Base-by-base conservation (phyloP, 306 rosid genomes). In the Arachis stenosperma region DNA sequence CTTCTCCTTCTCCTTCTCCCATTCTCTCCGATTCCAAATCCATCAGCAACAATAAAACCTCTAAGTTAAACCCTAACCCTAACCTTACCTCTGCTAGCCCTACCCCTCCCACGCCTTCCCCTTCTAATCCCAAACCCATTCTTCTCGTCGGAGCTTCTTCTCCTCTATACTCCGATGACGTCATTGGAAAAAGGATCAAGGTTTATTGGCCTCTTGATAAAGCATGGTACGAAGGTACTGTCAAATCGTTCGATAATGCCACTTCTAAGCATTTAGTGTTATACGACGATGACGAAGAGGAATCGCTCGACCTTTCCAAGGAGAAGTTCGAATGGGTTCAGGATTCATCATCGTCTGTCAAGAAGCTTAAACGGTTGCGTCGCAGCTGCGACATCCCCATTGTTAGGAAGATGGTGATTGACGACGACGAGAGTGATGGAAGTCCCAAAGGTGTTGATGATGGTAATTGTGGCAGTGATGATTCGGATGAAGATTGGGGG, bases 401-500 rank as follows among this genome's bases (percentile, higher is more conserved):
- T 13, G 4, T 70, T n/a, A 75, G 69, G 57, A 71, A 62, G 69
- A 71, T 68, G 76, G 78, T 74, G 60, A 75, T 79, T 15, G 85
- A 79, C 2, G 76, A 66, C 6, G 77, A 65, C 3, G 67, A 10
- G 43, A 65, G 6, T 3, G 81, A 78, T 10, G 86, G 73, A 55
- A 63, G 67, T 64, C 46, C n/a, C 5, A 53, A 30, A 51, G 81
- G 51, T 5, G 84, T 50, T 9, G 83, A 84, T 42, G 89, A 80
- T 73, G 58, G 0, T 36, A 54, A 5, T n/a, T 74, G 11, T 42
- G 57, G 3, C 17, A 84, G 17, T 12, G 90, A 90, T 69, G 98
- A 89, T 81, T 89, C 89, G 3, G 97, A 89, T 50, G 93, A 88
- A 43, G 97, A 91, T 73, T 91, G 97, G 96, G 92, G 78, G 41